Evolutionary conservation across 768 basidiomycete genomes (phyloP).

Genomic region (Boletellus sp.): DNA sequence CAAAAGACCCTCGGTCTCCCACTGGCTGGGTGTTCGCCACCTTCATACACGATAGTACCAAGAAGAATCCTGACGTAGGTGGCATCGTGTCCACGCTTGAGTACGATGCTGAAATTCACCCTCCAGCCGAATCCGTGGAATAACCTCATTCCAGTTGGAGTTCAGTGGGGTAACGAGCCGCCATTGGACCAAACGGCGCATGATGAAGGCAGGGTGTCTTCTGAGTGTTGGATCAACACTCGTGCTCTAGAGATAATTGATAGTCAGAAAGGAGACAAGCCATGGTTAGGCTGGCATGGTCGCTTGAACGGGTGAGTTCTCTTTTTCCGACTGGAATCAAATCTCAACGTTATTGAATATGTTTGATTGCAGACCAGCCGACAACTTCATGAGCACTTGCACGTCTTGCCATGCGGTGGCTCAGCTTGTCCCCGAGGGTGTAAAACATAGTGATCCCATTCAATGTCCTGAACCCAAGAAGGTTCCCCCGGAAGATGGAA

Average conservation of each 20-base stretch:
- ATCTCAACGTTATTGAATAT: neutral
- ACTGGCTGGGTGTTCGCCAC: constrained; percentile 1
- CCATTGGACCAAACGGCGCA: neutral
- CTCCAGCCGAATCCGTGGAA: neutral
- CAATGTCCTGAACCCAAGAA: neutral
- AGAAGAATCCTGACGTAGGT: neutral
- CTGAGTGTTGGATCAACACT: neutral
- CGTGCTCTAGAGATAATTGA: neutral
- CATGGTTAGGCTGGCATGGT: neutral
- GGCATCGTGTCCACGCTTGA: neutral
- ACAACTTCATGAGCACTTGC: neutral
- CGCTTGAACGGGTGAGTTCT: neutral
- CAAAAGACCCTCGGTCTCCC: too few species aligned
- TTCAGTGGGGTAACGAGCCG: constrained; percentile 5
- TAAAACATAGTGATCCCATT: neutral
- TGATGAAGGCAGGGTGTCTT: neutral
- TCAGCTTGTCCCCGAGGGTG: neutral
- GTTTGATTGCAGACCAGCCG: neutral
- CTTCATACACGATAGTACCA: neutral
- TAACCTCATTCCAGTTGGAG: neutral
- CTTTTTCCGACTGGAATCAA: neutral
- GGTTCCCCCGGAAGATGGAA: neutral
- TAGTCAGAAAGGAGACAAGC: neutral
- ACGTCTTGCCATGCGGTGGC: neutral
- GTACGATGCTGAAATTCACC: neutral